Percentiles rank a stretch among this genome's conserved stretches.
phyloP scores from a whole-genome alignment of 371 early-diverging fungal genomes.

The Chytridium lagenaria region DNA sequence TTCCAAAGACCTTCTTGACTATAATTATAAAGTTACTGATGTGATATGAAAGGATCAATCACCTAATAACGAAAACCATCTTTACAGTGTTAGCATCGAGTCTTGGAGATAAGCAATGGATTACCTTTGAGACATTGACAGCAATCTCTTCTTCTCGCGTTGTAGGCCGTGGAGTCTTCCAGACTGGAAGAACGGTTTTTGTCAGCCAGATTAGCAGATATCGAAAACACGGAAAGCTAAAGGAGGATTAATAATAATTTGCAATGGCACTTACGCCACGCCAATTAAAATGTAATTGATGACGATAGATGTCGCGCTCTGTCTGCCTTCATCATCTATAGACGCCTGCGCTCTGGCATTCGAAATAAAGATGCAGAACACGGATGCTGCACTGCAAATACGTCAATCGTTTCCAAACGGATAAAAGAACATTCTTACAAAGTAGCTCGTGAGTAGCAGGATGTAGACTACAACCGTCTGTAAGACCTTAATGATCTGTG shows the following conservation, averaged over 20 bases:
- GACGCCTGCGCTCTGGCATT: background rate
- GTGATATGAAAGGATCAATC: too few species aligned
- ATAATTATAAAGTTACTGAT: background rate
- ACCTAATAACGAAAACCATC: background rate
- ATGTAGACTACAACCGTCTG: background rate
- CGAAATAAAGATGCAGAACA: background rate
- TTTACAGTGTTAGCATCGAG: background rate
- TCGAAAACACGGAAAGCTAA: background rate
- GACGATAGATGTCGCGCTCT: background rate
- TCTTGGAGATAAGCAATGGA: background rate
- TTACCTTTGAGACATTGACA: background rate
- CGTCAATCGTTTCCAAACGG: too few species aligned
- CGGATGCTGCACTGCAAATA: background rate
- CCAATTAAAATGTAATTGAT: background rate
- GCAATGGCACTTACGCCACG: background rate
- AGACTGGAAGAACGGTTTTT: background rate
- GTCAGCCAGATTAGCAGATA: background rate
- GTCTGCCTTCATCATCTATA: too few species aligned
- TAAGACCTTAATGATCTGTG: background rate
- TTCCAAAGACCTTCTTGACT: background rate
- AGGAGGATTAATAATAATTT: background rate
- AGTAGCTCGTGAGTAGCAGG: background rate
- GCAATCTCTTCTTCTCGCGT: background rate
- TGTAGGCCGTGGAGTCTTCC: background rate
- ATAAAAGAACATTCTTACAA: too few species aligned